Percentiles rank a stretch among this genome's conserved stretches.
phyloP scores from a whole-genome alignment of 768 basidiomycete genomes.

The Nevesoporus exiguus region DNA sequence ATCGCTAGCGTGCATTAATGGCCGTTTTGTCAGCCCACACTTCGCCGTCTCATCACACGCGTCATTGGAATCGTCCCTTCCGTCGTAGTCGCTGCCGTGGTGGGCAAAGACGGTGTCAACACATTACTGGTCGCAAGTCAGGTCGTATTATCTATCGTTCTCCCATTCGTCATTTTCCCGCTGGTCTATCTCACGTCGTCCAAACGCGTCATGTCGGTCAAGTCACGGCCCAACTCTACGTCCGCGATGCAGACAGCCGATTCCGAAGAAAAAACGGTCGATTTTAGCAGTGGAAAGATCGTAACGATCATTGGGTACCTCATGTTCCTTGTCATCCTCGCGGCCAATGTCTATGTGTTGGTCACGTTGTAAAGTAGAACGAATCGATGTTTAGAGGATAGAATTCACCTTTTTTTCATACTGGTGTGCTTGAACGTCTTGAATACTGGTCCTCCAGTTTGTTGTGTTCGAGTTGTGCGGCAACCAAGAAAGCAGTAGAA shows the following conservation, averaged over 20 bases:
- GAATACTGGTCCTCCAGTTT: too few relatives aligned
- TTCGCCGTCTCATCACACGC: conserved; percentile 82
- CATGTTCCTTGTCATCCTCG: conserved; percentile 63
- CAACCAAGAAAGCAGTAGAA: too few relatives aligned
- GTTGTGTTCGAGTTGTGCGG: too few relatives aligned
- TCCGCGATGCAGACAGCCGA: not conserved
- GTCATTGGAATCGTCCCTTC: conserved; percentile 80
- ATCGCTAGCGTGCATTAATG: conserved; percentile 28
- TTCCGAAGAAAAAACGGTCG: conserved; percentile 40
- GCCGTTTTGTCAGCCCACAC: conserved; percentile 47
- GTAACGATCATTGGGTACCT: conserved; percentile 47
- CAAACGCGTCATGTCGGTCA: conserved; percentile 67
- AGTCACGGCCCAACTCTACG: conserved; percentile 4
- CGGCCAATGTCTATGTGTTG: conserved; percentile 78
- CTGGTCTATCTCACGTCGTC: conserved; percentile 70
- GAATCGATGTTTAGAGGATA: not conserved
- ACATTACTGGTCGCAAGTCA: conserved; percentile 82
- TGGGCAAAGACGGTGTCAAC: conserved; percentile 69
- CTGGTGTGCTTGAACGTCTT: not conserved
- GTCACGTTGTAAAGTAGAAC: conserved; percentile 40
- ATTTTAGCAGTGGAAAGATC: conserved; percentile 61
- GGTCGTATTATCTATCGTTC: conserved; percentile 76
- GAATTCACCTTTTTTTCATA: not conserved
- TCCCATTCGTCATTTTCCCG: conserved; percentile 84
- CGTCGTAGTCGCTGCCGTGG: conserved; percentile 67